Evolutionary conservation across 2,329 filamentous ascomycete genomes (phyloP).

Genomic region (Beauveria sp.): DNA sequence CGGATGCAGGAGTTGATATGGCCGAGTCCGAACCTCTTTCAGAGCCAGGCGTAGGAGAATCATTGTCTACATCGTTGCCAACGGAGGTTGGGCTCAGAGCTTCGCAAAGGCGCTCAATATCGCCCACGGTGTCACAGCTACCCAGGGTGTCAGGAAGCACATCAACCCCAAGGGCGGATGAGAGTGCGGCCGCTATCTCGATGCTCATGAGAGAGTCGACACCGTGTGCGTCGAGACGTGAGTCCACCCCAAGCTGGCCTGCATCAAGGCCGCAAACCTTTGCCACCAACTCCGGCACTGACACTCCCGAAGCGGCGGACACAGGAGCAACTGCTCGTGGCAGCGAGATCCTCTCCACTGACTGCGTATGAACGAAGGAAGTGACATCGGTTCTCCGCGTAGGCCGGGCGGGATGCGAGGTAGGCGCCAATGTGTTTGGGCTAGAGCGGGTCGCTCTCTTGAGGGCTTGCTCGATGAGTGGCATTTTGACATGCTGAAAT

Average conservation of each 20-base stretch:
- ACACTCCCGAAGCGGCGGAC: conserved; percentile 12
- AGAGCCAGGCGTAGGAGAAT: not conserved
- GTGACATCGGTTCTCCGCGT: not conserved
- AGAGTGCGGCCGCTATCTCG: conserved; percentile 17
- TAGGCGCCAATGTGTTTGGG: not conserved
- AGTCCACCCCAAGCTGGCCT: conserved; percentile 12
- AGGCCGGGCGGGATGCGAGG: not conserved
- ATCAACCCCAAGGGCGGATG: conserved; percentile 17
- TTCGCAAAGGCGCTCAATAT: not conserved
- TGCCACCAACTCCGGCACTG: conserved; percentile 14
- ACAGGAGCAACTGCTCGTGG: not conserved
- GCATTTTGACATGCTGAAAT: conserved; percentile 22
- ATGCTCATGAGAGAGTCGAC: conserved; percentile 22
- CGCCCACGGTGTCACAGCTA: not conserved
- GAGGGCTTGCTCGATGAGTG: not conserved
- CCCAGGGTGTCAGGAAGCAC: conserved; percentile 11
- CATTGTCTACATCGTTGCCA: not conserved
- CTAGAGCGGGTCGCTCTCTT: not conserved
- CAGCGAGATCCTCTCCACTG: not conserved
- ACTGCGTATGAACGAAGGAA: too few relatives aligned
- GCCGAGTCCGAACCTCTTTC: not conserved
- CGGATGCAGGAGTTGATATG: not conserved
- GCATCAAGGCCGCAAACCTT: conserved; percentile 19
- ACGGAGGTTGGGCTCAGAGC: not conserved
- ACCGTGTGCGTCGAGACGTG: conserved; percentile 15